phyloP scores from a whole-genome alignment of 257 asterid species.

The Solanum virginianum region DNA sequence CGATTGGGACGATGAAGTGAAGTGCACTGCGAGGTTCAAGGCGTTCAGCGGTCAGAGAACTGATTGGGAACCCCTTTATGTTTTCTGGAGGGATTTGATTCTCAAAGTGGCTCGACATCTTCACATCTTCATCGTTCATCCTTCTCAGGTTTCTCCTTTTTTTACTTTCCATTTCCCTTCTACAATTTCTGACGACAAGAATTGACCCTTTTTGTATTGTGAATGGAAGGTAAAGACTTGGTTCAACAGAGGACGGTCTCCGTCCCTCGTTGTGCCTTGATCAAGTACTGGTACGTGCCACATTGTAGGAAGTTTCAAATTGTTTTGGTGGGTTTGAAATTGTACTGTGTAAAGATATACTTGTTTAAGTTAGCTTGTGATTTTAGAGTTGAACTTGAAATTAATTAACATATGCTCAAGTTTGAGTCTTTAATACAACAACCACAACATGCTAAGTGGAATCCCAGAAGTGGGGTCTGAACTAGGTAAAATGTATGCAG shows the following conservation, averaged over 20 bases:
- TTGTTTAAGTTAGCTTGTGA: neutral
- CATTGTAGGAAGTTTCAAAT: neutral
- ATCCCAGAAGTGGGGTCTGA: no score
- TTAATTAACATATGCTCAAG: neutral
- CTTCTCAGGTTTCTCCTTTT: constrained; percentile 15
- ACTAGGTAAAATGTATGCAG: no score
- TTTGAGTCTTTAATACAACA: neutral
- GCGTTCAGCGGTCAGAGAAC: constrained; percentile 82
- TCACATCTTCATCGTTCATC: constrained; percentile 40
- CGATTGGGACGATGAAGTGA: constrained; percentile 69
- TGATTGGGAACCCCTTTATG: constrained; percentile 68
- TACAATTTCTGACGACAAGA: neutral
- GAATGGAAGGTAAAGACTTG: constrained; percentile 16
- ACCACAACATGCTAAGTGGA: no score
- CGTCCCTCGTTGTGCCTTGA: constrained; percentile 68
- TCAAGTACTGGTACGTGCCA: constrained; percentile 29
- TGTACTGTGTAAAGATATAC: neutral
- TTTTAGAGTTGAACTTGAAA: neutral
- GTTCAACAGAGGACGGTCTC: constrained; percentile 45
- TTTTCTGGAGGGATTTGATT: constrained; percentile 73
- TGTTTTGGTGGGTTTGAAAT: neutral
- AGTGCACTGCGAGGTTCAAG: constrained; percentile 41
- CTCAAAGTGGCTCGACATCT: constrained; percentile 54
- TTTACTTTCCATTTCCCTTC: neutral
- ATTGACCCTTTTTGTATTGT: neutral